Conservation (phyloP, 805 yeast species). For the Ogataea minuta region DNA sequence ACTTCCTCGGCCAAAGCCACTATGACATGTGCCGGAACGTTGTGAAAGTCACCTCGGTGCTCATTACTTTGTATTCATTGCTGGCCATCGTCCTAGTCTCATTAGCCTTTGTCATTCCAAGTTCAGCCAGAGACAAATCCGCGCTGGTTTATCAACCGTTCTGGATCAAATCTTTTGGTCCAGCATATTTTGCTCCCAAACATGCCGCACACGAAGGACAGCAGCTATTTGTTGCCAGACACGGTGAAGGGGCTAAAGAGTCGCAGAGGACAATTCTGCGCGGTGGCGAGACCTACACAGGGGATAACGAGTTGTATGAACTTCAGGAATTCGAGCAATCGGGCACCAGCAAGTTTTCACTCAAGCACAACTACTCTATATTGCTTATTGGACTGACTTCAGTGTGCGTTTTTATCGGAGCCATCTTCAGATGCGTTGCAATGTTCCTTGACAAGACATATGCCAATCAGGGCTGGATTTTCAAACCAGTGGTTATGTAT, state of each 20-base stretch:
- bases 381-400: slow-evolving; percentile 46
- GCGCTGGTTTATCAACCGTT: slow-evolving; percentile 65
- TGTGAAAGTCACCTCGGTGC: slow-evolving; percentile 48
- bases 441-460: slow-evolving; percentile 37
- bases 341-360: slow-evolving; percentile 25
- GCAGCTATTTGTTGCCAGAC: slow-evolving; percentile 20
- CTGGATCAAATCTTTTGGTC: slow-evolving; percentile 68
- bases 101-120: slow-evolving; percentile 52
- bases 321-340: slow-evolving; percentile 22
- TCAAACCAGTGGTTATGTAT: slow-evolving; percentile 59
- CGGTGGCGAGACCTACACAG: slow-evolving; percentile 20
- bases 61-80: slow-evolving; percentile 50
- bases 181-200: slow-evolving; percentile 57
- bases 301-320: slow-evolving; percentile 18
- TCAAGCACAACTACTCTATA: slow-evolving; percentile 53
- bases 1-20: slow-evolving; percentile 45
- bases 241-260: slow-evolving; percentile 17
- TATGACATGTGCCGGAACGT: slow-evolving; percentile 54
- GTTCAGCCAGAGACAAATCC: slow-evolving; percentile 48
- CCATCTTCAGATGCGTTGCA: slow-evolving; percentile 50
- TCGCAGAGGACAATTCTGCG: slow-evolving; percentile 32
- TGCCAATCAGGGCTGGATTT: slow-evolving; percentile 41
- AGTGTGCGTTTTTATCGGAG: slow-evolving; percentile 46
- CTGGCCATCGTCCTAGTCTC: slow-evolving; percentile 49
- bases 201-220: slow-evolving; percentile 42